Evolutionary conservation across 768 basidiomycete species (phyloP).

Genomic region (Gautieria morchelliformis): DNA sequence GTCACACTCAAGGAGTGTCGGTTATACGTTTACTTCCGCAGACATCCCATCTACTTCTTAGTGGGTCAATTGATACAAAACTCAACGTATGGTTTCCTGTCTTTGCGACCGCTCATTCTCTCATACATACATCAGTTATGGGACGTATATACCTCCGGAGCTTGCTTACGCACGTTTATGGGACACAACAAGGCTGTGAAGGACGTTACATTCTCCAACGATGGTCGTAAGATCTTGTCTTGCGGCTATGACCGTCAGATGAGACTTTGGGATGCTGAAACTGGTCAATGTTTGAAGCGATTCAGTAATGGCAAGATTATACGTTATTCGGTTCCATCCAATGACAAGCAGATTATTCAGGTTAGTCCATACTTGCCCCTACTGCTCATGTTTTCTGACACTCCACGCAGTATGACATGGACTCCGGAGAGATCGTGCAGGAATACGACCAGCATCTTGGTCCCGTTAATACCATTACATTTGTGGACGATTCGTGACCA

Average conservation of each 20-base stretch:
- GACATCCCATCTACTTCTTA: slow-evolving; percentile 86
- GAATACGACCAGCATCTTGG: slow-evolving; percentile 99
- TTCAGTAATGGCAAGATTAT: slow-evolving; percentile 96
- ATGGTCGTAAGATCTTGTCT: slow-evolving; percentile 80
- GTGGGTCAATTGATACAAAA: slow-evolving; percentile 95
- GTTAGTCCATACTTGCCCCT: slow-evolving; percentile 33
- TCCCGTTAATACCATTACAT: slow-evolving; percentile 97
- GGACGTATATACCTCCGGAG: slow-evolving; percentile 96
- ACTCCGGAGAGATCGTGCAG: slow-evolving; percentile 90
- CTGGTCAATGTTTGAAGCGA: slow-evolving; percentile 91
- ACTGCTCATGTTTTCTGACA: not conserved
- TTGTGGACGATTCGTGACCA: slow-evolving; percentile 97
- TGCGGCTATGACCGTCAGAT: slow-evolving; percentile 95
- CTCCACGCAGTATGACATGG: slow-evolving; percentile 76
- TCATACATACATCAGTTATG: slow-evolving; percentile 53
- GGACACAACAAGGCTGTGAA: slow-evolving; percentile 96
- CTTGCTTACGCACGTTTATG: slow-evolving; percentile 93
- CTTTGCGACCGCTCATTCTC: slow-evolving; percentile 32
- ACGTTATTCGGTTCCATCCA: slow-evolving; percentile 92
- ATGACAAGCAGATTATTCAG: slow-evolving; percentile 97
- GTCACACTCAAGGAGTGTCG: slow-evolving; percentile 95
- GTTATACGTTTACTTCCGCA: slow-evolving; percentile 87
- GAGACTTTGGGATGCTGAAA: slow-evolving; percentile 99
- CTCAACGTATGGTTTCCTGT: slow-evolving; percentile 60
- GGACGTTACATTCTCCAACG: slow-evolving; percentile 92